Base-by-base conservation (phyloP, 139 green algal genomes). In the Chlorella sp. region DNA sequence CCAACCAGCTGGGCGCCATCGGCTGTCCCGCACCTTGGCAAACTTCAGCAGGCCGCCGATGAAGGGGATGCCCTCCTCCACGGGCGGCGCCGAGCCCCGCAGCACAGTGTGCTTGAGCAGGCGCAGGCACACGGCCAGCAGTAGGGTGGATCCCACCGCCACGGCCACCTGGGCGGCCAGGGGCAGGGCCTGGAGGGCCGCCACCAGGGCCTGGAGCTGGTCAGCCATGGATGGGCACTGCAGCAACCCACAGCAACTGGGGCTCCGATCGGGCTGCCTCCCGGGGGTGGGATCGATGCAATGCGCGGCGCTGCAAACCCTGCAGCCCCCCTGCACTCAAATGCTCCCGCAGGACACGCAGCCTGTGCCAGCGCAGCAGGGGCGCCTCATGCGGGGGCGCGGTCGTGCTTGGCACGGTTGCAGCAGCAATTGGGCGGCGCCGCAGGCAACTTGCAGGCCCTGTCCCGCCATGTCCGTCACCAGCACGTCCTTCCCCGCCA, bases 11-110 rank as follows among this genome's bases (percentile, higher is more conserved):
- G 11, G 15, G 51, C 51, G 51, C 51, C 51, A 60, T 60, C 51
- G 51, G 51, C 51, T 60, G 51, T 2, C 51, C 51, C 51, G 69
- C 67, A 97, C 95, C 91, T 94, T 91, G 28, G 85, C 56, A 85
- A 99, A 99, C 89, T 98, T 97, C 26, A 99, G 51, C 63, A 99
- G 81, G 30, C 97, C 97, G 38, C 97, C 97, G n/a, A 99, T 87
- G 80, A 98, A 95, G 5, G 97, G 97, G 2, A 98, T 81, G 44
- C 92, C 92, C 81, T 97, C 93, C 23, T 98, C 93, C 0, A 97
- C 74, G 0, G 97, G 97, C 1, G 97, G 97, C 25, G 74, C 57
- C 65, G 76, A 90, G 47, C 79, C 79, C 12, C 51, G 51, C 5
- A 57, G 86, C 21, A 91, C 76, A 17, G 39, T 67, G n/a, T 93